These are phyloP conservation scores for Tetracladium marchalianum DNA, from an alignment of 495 filamentous ascomycete genomes.

Conservation along the genomic window DNA sequence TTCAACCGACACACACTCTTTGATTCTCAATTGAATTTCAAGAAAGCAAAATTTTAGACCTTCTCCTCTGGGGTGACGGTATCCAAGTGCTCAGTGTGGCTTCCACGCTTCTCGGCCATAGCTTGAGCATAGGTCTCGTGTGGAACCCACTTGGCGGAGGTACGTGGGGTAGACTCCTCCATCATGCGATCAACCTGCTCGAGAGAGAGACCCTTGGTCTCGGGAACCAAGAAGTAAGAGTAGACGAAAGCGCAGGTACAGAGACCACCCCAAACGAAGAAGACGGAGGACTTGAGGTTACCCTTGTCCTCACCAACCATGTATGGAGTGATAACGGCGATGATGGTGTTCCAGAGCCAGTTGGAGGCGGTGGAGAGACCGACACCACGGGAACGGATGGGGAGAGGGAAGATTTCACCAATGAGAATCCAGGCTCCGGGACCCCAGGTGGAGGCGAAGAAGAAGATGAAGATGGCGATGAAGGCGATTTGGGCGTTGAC, in stretches of 20 bases:
- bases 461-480: constrained; percentile 67
- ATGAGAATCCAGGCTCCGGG: constrained; percentile 69
- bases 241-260: constrained; percentile 57
- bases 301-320: constrained; percentile 21
- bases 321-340: constrained; percentile 20
- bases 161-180: constrained; percentile 68
- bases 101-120: constrained; percentile 33
- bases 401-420: constrained; percentile 79
- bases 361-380: constrained; percentile 74
- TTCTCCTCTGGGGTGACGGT: not conserved
- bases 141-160: constrained; percentile 61
- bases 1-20: too few species aligned
- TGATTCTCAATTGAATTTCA: too few species aligned
- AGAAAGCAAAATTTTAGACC: not conserved
- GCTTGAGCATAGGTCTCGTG: constrained; percentile 57
- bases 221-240: constrained; percentile 71
- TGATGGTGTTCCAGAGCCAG: constrained; percentile 69
- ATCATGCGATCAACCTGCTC: constrained; percentile 89
- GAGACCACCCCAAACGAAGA: constrained; percentile 70
- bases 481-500: constrained; percentile 64
- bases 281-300: constrained; percentile 63
- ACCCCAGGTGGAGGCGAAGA: constrained; percentile 72
- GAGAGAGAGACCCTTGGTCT: constrained; percentile 80
- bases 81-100: not conserved
- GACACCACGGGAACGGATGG: constrained; percentile 73